Evolutionary conservation across 768 basidiomycete species (phyloP), one percentile per base, ranked within the genome.

Genomic region (Asterophora parasitica): DNA sequence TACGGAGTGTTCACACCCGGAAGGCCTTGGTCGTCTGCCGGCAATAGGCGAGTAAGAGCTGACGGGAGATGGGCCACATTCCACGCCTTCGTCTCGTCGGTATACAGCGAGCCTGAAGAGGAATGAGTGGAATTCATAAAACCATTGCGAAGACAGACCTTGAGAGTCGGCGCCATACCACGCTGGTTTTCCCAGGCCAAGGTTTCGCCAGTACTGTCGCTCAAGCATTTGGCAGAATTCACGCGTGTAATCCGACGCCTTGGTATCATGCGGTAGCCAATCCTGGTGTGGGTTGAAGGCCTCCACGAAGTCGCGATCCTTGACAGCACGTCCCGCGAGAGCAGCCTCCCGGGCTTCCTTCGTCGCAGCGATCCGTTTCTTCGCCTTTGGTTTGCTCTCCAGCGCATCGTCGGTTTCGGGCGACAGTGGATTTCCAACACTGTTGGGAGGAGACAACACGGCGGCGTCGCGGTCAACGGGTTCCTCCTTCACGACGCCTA

Each of bases 161-260:
- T 86, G 81, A 52, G 92, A 85, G 64, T 99, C 96, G 3, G 96
- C 96, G 15, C 95, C 96, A 65, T 99, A 99, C 94, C 92, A 95
- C 3, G 94, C 82, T n/a, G 93, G 76, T 53, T 84, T 88, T 4
- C 92, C 90, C 3, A 95, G 65, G 0, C 92, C 84, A 65, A 91
- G 83, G 54, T 88, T 92, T 44, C 93, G 75, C 96, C 96, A 99
- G 65, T 83, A 97, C 46, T 85, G 77, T 26, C 93, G 75, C 67
- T 97, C 94, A 15, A 98, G 75, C 51, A 84, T 82, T 50, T 81
- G 78, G 63, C 94, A 96, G 51, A 90, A 88, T 52, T 95, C 92
- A 10, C 79, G 76, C 0, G 89, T 93, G 58, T 93, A 99, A 62
- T 97, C 92, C 12, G 75, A 69, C 0, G 82, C 61, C 7, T 70